phyloP scores from a whole-genome alignment of 345 rosid genomes.

The Arabis hirsuta region DNA sequence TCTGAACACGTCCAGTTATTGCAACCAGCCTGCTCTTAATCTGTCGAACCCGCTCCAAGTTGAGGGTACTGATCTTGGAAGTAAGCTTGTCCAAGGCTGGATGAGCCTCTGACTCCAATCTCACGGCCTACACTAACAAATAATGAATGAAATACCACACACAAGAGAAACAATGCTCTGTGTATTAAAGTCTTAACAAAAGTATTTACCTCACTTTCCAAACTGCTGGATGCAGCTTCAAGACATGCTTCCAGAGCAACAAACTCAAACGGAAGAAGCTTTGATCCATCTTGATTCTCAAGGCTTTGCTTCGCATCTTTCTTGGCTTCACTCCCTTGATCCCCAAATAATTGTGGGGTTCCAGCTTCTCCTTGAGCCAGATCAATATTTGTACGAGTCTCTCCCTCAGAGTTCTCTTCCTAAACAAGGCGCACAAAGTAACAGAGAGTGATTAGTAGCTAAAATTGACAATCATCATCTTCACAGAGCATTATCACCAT shows the following conservation, averaged over 20 bases:
- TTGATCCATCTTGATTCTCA: conserved; percentile 63
- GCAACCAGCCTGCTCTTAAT: conserved; percentile 80
- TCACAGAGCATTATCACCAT: conserved; percentile 23
- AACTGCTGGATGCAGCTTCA: conserved; percentile 71
- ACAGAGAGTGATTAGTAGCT: not conserved
- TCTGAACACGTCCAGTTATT: conserved; percentile 73
- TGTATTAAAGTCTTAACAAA: conserved; percentile 6
- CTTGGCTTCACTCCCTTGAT: conserved; percentile 49
- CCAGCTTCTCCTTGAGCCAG: conserved; percentile 43
- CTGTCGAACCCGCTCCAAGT: conserved; percentile 74
- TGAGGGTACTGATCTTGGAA: conserved; percentile 77
- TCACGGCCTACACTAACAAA: conserved; percentile 47
- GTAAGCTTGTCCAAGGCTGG: conserved; percentile 86
- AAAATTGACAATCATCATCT: conserved; percentile 10
- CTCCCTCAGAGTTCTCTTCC: conserved; percentile 54
- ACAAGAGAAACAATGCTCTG: conserved; percentile 16
- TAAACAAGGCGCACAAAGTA: conserved; percentile 20
- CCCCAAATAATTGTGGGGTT: conserved; percentile 43
- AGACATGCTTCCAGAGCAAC: conserved; percentile 81
- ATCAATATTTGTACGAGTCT: conserved; percentile 43
- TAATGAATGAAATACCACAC: conserved; percentile 7
- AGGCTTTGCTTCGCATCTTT: conserved; percentile 60
- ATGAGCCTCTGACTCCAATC: conserved; percentile 77
- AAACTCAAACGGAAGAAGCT: conserved; percentile 69
- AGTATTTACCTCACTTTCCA: conserved; percentile 66